phyloP scores from a whole-genome alignment of 305 asterid species.

The Rubia occidens region DNA sequence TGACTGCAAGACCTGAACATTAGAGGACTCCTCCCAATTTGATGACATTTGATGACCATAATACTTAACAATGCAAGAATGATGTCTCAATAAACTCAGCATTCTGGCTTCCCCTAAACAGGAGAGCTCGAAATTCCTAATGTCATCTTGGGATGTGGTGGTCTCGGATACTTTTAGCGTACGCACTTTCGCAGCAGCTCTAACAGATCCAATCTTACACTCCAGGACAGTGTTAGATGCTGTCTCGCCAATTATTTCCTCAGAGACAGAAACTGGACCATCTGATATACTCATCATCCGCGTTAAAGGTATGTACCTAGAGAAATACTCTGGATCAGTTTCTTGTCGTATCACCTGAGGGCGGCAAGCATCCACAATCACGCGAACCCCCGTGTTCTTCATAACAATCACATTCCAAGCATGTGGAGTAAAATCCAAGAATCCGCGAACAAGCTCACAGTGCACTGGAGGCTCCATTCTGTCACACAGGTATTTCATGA shows the following conservation, averaged over 20 bases:
- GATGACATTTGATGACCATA: slow-evolving; percentile 88
- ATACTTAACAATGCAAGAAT: slow-evolving; percentile 63
- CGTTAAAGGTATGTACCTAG: slow-evolving; percentile 81
- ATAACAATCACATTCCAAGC: slow-evolving; percentile 85
- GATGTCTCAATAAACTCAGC: slow-evolving; percentile 51
- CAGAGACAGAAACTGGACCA: slow-evolving; percentile 37
- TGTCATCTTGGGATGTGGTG: slow-evolving; percentile 36
- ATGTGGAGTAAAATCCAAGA: slow-evolving; percentile 84
- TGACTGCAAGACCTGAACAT: slow-evolving; percentile 49
- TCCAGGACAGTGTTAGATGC: slow-evolving; percentile 52
- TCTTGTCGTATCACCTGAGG: slow-evolving; percentile 85
- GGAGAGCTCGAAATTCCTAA: slow-evolving; percentile 54
- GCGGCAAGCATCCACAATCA: slow-evolving; percentile 92
- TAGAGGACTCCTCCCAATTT: slow-evolving; percentile 47
- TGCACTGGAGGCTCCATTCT: slow-evolving; percentile 76
- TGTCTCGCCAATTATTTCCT: slow-evolving; percentile 38
- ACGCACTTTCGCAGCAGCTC: slow-evolving; percentile 74
- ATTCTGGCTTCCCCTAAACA: slow-evolving; percentile 85
- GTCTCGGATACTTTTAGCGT: slow-evolving; percentile 45
- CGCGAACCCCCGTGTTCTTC: slow-evolving; percentile 49
- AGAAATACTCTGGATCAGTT: slow-evolving; percentile 59
- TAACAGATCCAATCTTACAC: slow-evolving; percentile 57
- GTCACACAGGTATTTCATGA: slow-evolving; percentile 91
- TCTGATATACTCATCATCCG: slow-evolving; percentile 53
- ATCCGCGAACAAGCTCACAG: slow-evolving; percentile 93